These are phyloP conservation scores for Leccinum longicurvipes DNA, from an alignment of 768 basidiomycete genomes.

Conservation along the genomic window DNA sequence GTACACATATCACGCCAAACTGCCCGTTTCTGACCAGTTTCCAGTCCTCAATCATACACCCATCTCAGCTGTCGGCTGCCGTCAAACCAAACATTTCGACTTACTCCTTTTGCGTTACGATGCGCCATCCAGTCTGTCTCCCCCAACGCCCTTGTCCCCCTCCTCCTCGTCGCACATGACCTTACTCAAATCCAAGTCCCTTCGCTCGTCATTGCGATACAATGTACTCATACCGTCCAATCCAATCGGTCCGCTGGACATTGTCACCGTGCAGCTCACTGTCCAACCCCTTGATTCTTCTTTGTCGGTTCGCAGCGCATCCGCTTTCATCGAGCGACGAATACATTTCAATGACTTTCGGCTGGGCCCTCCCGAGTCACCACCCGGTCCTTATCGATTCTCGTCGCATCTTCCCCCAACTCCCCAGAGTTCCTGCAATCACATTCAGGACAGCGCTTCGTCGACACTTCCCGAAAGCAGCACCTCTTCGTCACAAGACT, in stretches of 20 bases:
- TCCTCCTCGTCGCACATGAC: conserved; percentile 37
- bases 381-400: conserved; percentile 17
- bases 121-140: conserved; percentile 42
- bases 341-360: conserved; percentile 53
- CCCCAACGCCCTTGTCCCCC: conserved; percentile 34
- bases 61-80: conserved; percentile 61
- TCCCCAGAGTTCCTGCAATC: conserved; percentile 30
- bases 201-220: conserved; percentile 59
- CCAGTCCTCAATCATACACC: conserved; percentile 68
- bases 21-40: conserved; percentile 16
- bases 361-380: conserved; percentile 20
- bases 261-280: conserved; percentile 62
- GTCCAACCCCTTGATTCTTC: conserved; percentile 58
- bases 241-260: conserved; percentile 70
- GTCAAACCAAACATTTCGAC: conserved; percentile 68
- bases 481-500: conserved; percentile 21
- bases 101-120: conserved; percentile 72
- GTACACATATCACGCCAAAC: conserved; percentile 29
- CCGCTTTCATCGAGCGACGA: conserved; percentile 66
- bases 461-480: conserved; percentile 3
- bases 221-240: conserved; percentile 49
- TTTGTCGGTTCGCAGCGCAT: conserved; percentile 59
- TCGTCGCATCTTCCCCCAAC: conserved; percentile 18
- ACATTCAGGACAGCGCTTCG: conserved; percentile 18
- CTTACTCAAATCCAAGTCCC: conserved; percentile 49